These are phyloP conservation scores for Paratinospora sagittata DNA, from an alignment of 164 flowering plant genomes.

Conservation along the genomic window DNA sequence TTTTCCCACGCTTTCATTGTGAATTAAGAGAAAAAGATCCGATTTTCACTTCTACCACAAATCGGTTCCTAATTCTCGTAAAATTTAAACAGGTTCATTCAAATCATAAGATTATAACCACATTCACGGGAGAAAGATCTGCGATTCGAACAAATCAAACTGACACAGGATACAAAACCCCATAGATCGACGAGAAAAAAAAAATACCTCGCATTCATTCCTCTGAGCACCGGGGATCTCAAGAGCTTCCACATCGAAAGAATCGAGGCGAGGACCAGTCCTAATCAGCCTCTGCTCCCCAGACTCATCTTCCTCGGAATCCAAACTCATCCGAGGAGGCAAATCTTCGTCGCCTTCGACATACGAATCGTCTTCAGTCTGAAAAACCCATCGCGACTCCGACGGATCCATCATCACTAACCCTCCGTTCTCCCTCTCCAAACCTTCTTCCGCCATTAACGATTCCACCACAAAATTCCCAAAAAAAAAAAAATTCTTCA, in stretches of 20 bases:
- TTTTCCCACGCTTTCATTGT: background rate
- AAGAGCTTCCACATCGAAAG: constrained; percentile 93
- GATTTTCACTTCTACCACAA: background rate
- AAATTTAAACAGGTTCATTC: background rate
- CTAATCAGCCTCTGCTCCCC: constrained; percentile 68
- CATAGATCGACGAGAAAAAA: background rate
- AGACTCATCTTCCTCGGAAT: constrained; percentile 67
- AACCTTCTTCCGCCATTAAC: constrained; percentile 48
- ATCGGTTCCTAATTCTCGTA: background rate
- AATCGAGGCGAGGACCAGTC: constrained; percentile 87
- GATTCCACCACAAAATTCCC: background rate
- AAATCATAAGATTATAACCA: background rate
- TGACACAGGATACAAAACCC: background rate
- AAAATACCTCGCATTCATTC: constrained; percentile 58
- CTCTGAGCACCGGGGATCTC: constrained; percentile 80
- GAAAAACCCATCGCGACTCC: constrained; percentile 90
- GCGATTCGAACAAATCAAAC: background rate
- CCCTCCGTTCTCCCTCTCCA: constrained; percentile 36
- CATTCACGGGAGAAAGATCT: background rate
- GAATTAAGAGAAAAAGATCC: background rate
- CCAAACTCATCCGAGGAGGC: constrained; percentile 17
- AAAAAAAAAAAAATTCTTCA: background rate
- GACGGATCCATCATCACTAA: constrained; percentile 50
- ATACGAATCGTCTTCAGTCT: constrained; percentile 61
- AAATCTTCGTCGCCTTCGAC: constrained; percentile 31